Evolutionary conservation across 768 basidiomycete genomes (phyloP), one percentile per base, ranked within the genome.

Genomic region (Cantharellus anzutake): DNA sequence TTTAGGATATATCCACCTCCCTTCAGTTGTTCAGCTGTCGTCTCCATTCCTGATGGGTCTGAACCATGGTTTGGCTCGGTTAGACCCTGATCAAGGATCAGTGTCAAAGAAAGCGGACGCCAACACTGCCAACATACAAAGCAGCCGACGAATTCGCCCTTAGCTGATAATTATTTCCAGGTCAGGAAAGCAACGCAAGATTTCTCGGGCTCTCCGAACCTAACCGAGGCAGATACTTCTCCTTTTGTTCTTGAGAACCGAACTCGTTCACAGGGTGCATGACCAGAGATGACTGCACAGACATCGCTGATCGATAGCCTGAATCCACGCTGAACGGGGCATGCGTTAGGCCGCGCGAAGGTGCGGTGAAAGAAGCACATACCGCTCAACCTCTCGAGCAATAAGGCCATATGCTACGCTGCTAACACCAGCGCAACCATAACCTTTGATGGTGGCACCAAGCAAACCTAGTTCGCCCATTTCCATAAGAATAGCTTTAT

Each of bases 31-130:
- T 80, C 80, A 5, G 91, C 94, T 37, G 78, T 83, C 1, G 94
- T 96, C 67, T 93, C 88, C 94, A 98, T 97, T n/a, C 84, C 82
- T n/a, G 83, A 84, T 14, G 93, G 93, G 66, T 98, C 94, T 2
- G 93, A 97, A 34, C 94, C 94, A 67, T 96, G 91, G 65, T 97
- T 91, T 0, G 94, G 89, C 71, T 98, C 94, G 0, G 94, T 97
- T 50, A 97, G 73, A 38, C 93, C 92, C 92, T 94, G 57, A 29
- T 29, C 38, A 55, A 11, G 14, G 11, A 55, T 11, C 7, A 29
- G 35, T 11, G 52, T 55, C 11, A 38, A 59, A 34, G 11, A 2
- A 51, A 42, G 41, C 42, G 20, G 2, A 7, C 50, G 61, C 51
- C 41, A 53, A 20, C 11, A 20, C 62, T 48, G 57, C 35, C 14